A percentile compares a stretch with the other conserved stretches of the same genome.
phyloP scores from a whole-genome alignment of 768 basidiomycete genomes.

The Mycena capillaripes region DNA sequence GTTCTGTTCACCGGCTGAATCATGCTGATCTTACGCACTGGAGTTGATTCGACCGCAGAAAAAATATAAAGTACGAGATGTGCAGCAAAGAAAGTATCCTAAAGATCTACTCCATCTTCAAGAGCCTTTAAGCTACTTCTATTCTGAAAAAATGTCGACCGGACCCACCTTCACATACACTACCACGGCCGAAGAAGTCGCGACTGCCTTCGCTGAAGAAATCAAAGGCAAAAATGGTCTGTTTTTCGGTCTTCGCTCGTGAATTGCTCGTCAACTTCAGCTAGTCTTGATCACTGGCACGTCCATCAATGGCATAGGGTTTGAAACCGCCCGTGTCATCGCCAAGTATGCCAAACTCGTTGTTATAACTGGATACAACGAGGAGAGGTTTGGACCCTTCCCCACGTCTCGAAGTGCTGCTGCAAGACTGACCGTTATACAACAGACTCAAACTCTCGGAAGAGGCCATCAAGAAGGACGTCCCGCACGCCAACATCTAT shows the following conservation, averaged over 20 bases:
- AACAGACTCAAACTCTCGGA: slow-evolving; percentile 10
- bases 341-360: slow-evolving; percentile 8
- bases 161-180: background rate
- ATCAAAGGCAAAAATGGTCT: slow-evolving; percentile 22
- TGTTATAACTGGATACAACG: slow-evolving; percentile 6
- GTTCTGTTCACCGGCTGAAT: no score
- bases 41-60: background rate
- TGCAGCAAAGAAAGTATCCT: background rate
- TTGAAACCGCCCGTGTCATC: slow-evolving; percentile 9
- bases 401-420: background rate
- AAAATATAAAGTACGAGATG: background rate
- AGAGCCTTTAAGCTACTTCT: background rate
- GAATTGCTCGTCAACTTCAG: no score
- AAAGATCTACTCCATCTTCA: background rate
- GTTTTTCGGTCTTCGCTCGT: background rate
- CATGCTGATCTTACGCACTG: no score
- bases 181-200: slow-evolving; percentile 23
- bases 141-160: background rate
- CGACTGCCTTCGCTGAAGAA: background rate
- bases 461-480: slow-evolving; percentile 7
- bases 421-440: background rate
- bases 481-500: slow-evolving; percentile 2
- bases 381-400: background rate
- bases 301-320: background rate
- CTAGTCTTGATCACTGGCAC: slow-evolving; percentile 14